Base-by-base conservation (phyloP, 495 filamentous ascomycete genomes). In the Tetracladium marchalianum region DNA sequence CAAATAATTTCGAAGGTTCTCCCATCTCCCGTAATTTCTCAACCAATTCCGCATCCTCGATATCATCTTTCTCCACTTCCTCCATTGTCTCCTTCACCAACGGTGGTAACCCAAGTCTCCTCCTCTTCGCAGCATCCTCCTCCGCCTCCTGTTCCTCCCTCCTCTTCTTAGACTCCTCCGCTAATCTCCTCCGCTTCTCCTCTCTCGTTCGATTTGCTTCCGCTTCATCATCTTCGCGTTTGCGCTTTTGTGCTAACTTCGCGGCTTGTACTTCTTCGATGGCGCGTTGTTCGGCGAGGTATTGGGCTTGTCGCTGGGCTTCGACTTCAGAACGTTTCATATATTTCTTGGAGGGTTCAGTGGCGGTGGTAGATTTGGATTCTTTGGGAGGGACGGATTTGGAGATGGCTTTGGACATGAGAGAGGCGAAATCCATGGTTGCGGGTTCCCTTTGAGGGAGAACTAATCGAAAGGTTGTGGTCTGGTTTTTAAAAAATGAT, bases 321-420 rank as follows among this genome's bases (percentile, higher is more conserved):
- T 97, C 92, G 50, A 85, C 55, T 46, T 98, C 90, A 51, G 83
- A 77, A 60, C 88, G 86, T 53, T 86, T 88, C 57, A 88, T 66
- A 65, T 88, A 97, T 67, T 92, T 95, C 54, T 85, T 87, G 15
- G 61, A 46, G 16, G 66, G 56, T 11, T 63, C 60, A 43, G 66
- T 53, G 51, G 64, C 22, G 24, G 51, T 44, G 15, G 44, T 9
- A 7, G 22, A 27, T 50, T 65, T 58, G 39, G 47, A 18, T 35
- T 32, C 49, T 11, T 35, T 33, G 11, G 13, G n/a, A 4, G 51
- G 60, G 63, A 84, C 85, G 51, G 78, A 69, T 61, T 93, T 87
- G 55, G 84, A 75, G 62, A 96, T 93, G 63, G 94, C 85, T 48
- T 83, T 79, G 55, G 84, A 78, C 85, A 98, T 90, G 35, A 98